Evolutionary conservation across 1,139 yeast species (phyloP), one percentile per base, ranked within the genome.

Genomic region (Waltiozyma sp.): DNA sequence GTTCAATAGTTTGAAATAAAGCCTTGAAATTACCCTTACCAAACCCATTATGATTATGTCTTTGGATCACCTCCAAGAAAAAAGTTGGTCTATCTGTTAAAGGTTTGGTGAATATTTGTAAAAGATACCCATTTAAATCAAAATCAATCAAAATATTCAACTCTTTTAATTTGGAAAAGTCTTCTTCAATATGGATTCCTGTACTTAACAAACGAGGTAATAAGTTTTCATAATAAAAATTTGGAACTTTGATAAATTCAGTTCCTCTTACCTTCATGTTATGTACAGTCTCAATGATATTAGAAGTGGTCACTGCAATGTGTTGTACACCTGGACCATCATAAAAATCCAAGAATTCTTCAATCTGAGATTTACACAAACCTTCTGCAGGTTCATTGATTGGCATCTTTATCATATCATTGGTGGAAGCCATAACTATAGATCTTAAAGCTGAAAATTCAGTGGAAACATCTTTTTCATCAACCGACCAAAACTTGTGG

Each of bases 11-110:
- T 57, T 84, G 89, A 56, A 83, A 85, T 41, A 86, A 65, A 0
- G 91, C 84, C 57, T 77, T 81, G 64, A 86, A 86, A 43, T 88
- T 86, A 0, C 94, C 94, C 42, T 86, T 87, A 0, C 95, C 95
- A 63, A 86, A 86, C 1, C 95, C 95, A 48, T 80, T 72, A 58
- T 83, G 89, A 54, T 83, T 82, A 53, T 72, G 70, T 49, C 95
- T 72, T 61, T 86, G 93, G 49, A 86, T 86, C 19, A 85, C 70
- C 59, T 86, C 95, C 50, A 85, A 65, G 57, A 86, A 86, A 40
- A 84, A 69, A 0, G 95, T 84, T 23, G 95, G 95, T 37, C 94
- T 68, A 57, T 81, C 89, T 49, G 75, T 73, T 21, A 83, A 61
- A 0, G 94, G 93, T 53, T 78, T 76, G 19, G 93, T 81, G 60